Percentiles rank a stretch among this genome's conserved stretches.
These are phyloP conservation scores for Penicillium cosmopolitanum DNA, from an alignment of 495 filamentous ascomycete species.

Conservation along the genomic window DNA sequence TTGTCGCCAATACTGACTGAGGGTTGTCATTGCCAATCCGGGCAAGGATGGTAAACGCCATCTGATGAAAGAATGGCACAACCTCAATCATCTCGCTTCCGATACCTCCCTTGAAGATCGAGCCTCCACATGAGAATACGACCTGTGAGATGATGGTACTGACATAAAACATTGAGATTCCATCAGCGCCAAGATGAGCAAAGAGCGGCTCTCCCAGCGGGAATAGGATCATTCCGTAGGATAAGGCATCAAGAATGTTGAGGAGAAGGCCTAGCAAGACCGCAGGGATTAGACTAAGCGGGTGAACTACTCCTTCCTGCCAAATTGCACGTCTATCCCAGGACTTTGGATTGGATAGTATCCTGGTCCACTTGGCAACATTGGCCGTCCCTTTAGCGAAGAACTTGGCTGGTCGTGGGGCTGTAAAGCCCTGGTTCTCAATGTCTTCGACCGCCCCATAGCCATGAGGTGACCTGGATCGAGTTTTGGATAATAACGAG, in stretches of 20 bases:
- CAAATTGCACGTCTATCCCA: slow-evolving; percentile 73
- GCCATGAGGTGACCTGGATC: slow-evolving; percentile 36
- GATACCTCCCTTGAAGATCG: slow-evolving; percentile 87
- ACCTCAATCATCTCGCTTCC: slow-evolving; percentile 99
- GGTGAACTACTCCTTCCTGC: slow-evolving; percentile 64
- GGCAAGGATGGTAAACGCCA: slow-evolving; percentile 86
- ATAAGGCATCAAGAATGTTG: slow-evolving; percentile 91
- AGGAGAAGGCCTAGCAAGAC: slow-evolving; percentile 87
- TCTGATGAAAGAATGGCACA: slow-evolving; percentile 96
- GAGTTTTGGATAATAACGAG: slow-evolving; percentile 43
- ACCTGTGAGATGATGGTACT: slow-evolving; percentile 94
- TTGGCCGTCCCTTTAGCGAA: slow-evolving; percentile 30
- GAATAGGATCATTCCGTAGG: slow-evolving; percentile 97
- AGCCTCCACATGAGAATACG: slow-evolving; percentile 83
- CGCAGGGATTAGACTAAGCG: slow-evolving; percentile 73
- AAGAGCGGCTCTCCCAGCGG: slow-evolving; percentile 87
- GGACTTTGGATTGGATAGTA: slow-evolving; percentile 60
- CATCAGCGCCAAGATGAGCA: slow-evolving; percentile 79
- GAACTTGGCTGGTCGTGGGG: slow-evolving; percentile 16
- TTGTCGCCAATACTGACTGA: slow-evolving; percentile 86
- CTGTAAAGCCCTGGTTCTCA: slow-evolving; percentile 37
- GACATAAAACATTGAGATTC: slow-evolving; percentile 98
- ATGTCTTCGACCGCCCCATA: slow-evolving; percentile 44
- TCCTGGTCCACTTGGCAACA: slow-evolving; percentile 27
- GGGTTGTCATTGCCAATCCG: slow-evolving; percentile 78